Percentiles rank a stretch among this genome's conserved stretches.
Evolutionary conservation across 306 rosid species (phyloP).

Genomic region (Sindora glabra): DNA sequence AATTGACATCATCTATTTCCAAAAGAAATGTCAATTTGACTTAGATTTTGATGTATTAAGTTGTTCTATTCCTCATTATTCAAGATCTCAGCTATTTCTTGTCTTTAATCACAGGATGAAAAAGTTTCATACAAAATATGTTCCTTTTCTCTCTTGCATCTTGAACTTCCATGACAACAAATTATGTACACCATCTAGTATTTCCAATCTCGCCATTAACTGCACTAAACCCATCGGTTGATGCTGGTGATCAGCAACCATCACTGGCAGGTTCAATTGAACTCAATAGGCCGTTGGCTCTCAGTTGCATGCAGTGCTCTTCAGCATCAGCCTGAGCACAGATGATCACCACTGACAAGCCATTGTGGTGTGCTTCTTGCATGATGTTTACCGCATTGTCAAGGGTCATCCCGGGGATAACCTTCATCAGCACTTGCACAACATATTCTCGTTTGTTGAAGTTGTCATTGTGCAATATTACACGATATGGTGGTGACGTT

Average conservation of each 20-base stretch:
- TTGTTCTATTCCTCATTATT: slow-evolving; percentile 28
- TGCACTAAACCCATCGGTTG: not conserved
- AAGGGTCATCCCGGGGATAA: slow-evolving; percentile 83
- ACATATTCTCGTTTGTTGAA: slow-evolving; percentile 87
- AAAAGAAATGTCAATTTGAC: no score
- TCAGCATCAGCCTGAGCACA: slow-evolving; percentile 90
- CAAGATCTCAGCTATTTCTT: slow-evolving; percentile 21
- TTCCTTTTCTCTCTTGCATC: not conserved
- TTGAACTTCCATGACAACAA: not conserved
- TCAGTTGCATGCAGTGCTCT: slow-evolving; percentile 83
- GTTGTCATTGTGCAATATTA: slow-evolving; percentile 74
- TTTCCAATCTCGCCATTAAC: slow-evolving; percentile 5
- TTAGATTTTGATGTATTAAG: no score
- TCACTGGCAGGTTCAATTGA: slow-evolving; percentile 82
- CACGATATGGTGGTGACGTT: slow-evolving; percentile 69
- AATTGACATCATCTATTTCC: no score
- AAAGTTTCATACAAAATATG: slow-evolving; percentile 7
- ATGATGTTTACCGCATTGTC: slow-evolving; percentile 81
- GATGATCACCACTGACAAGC: slow-evolving; percentile 76
- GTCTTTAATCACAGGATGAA: slow-evolving; percentile 10
- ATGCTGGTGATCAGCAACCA: slow-evolving; percentile 39
- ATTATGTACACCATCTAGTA: slow-evolving; percentile 27
- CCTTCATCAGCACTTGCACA: slow-evolving; percentile 89
- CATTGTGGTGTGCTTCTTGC: slow-evolving; percentile 90
- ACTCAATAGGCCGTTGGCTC: slow-evolving; percentile 81